Evolutionary conservation across 768 basidiomycete genomes (phyloP).

Genomic region (Coprinopsis strossmayeri): DNA sequence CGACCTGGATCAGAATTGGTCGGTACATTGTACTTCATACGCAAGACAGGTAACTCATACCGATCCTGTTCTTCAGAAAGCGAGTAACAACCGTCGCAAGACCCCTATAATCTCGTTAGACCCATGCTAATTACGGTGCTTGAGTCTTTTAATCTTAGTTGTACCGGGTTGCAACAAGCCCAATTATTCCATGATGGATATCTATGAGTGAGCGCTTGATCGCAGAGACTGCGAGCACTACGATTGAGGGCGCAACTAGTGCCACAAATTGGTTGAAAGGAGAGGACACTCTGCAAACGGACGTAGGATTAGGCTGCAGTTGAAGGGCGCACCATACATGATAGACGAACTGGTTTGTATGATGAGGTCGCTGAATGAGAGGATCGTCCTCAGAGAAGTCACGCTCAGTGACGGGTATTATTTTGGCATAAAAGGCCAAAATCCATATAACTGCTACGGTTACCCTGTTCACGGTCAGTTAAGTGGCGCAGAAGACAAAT

Average conservation of each 20-base stretch:
- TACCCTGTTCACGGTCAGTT: constrained; percentile 24
- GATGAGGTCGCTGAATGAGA: constrained; percentile 45
- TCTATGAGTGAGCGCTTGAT: constrained; percentile 39
- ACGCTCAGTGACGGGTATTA: constrained; percentile 40
- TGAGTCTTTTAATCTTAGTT: background rate
- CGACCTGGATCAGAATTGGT: constrained; percentile 27
- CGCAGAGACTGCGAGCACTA: constrained; percentile 31
- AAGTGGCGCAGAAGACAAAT: background rate
- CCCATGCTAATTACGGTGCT: constrained; percentile 3
- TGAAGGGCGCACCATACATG: background rate
- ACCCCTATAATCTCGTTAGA: constrained; percentile 25
- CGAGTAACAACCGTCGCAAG: constrained; percentile 43
- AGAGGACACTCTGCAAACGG: constrained; percentile 37
- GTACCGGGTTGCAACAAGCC: constrained; percentile 36
- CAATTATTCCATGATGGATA: constrained; percentile 53
- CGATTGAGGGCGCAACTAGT: constrained; percentile 36
- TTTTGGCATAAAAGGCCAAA: constrained; percentile 23
- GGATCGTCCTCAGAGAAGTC: constrained; percentile 44
- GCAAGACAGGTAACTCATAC: constrained; percentile 22
- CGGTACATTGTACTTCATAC: background rate
- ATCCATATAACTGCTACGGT: constrained; percentile 36
- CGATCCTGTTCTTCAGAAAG: constrained; percentile 51
- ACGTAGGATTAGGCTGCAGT: background rate
- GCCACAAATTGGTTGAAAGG: constrained; percentile 40
- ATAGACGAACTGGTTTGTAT: constrained; percentile 40